phyloP scores from a whole-genome alignment of 179 eudicot genomes.

The Monotropa hypopitys region DNA sequence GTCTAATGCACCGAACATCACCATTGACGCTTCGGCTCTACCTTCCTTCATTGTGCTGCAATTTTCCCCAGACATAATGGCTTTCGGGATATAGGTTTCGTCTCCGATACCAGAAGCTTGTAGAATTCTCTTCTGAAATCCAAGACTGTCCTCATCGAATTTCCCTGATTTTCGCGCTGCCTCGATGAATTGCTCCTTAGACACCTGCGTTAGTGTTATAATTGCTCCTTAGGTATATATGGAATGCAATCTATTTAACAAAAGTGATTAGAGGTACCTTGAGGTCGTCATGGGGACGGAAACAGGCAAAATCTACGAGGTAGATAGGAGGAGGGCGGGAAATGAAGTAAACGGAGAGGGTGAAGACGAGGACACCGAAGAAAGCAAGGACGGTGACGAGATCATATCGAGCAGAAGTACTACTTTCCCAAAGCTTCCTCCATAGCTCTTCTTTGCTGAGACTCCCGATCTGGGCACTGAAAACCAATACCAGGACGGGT shows the following conservation, averaged over 20 bases:
- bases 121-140: conserved; percentile 53
- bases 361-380: conserved; percentile 52
- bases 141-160: conserved; percentile 54
- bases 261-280: too few species aligned
- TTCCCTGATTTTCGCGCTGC: conserved; percentile 70
- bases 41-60: conserved; percentile 80
- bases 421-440: conserved; percentile 43
- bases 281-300: conserved; percentile 57
- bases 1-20: conserved; percentile 87
- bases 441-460: conserved; percentile 54
- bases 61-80: conserved; percentile 36
- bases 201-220: conserved; percentile 47
- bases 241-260: too few species aligned
- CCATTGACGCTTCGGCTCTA: conserved; percentile 63
- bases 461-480: conserved; percentile 67
- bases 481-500: conserved; percentile 48
- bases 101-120: conserved; percentile 73
- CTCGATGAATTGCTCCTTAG: conserved; percentile 61
- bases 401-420: conserved; percentile 30
- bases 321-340: conserved; percentile 65
- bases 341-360: conserved; percentile 54
- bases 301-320: conserved; percentile 81
- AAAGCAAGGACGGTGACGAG: conserved; percentile 60
- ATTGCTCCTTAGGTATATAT: too few species aligned
- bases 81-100: conserved; percentile 70